Evolutionary conservation across 225 moss, liverwort and hornwort genomes (phyloP), one percentile per base, ranked within the genome.

Genomic region (Bryum argenteum): DNA sequence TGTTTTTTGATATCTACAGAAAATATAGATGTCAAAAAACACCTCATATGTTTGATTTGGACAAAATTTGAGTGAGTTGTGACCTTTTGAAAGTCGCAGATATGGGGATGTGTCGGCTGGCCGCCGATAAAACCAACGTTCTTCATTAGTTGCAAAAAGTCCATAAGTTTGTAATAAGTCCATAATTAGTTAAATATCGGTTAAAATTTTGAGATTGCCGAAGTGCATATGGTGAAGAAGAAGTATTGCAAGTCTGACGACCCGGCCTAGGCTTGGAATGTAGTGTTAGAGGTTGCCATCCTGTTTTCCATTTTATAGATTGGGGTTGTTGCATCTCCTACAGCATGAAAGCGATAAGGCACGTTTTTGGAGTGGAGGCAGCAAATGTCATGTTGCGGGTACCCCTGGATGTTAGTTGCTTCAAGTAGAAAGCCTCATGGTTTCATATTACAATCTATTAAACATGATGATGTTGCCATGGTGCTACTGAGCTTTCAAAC

Each of bases 271-370:
- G 83, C 94, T 50, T 96, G 89, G 89, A 72, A 73, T 61, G 63
- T 80, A 54, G 81, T 83, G 65, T 78, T 85, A 78, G 80, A 85
- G 67, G 92, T 86, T 92, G 89, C 69, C 52, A 85, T 66, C 79
- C 86, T 42, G 76, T 94, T 16, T 80, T 88, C 82, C 83, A 83
- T 63, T 52, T 84, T 11, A 70, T 98, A 70, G 92, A 98, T 75
- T 98, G 98, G 98, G 63, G 82, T 55, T 86, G 94, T 58, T 92
- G 87, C 72, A 69, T 79, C 41, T 94, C 98, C 4, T 98, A 98
- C 66, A 86, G 94, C 21, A 65, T 94, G 12, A 89, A 92, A 73
- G 98, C 94, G 75, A 71, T 91, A 23, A 65, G 56, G 22, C 74
- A 85, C 52, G 74, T 63, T 26, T 87, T 89, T 4, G 98, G 98